Conservation (phyloP, 139 green algal genomes). For the Coelastrella sp. region DNA sequence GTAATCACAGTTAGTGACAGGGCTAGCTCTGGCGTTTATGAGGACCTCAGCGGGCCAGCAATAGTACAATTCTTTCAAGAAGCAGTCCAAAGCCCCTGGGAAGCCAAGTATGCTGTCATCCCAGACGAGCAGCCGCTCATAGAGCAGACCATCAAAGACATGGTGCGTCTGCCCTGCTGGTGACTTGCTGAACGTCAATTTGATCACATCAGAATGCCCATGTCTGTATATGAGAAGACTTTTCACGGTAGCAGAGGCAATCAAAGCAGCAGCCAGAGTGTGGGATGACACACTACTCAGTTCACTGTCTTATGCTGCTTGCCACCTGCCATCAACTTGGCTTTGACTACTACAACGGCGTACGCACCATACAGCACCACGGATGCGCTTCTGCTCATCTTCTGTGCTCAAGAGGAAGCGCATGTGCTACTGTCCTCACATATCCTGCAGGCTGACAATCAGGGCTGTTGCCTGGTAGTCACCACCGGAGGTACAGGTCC, state of each 20-base stretch:
- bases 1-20: constrained; percentile 91
- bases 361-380: no score
- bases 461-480: constrained; percentile 89
- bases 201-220: no score
- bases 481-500: constrained; percentile 93
- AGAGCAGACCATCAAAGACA: constrained; percentile 80
- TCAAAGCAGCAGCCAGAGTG: no score
- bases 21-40: constrained; percentile 83
- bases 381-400: no score
- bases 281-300: no score
- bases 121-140: constrained; percentile 88
- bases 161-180: constrained; percentile 62
- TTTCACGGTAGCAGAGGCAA: no score
- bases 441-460: constrained; percentile 63
- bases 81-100: constrained; percentile 83
- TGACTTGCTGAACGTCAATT: neutral
- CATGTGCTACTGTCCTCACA: neutral
- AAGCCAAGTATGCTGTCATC: constrained; percentile 81
- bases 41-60: constrained; percentile 87
- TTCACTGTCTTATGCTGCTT: neutral
- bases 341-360: no score
- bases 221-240: no score
- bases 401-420: no score
- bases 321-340: no score
- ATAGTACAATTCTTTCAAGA: constrained; percentile 92